phyloP scores from a whole-genome alignment of 805 yeast species.

The Lipomyces anomalus region DNA sequence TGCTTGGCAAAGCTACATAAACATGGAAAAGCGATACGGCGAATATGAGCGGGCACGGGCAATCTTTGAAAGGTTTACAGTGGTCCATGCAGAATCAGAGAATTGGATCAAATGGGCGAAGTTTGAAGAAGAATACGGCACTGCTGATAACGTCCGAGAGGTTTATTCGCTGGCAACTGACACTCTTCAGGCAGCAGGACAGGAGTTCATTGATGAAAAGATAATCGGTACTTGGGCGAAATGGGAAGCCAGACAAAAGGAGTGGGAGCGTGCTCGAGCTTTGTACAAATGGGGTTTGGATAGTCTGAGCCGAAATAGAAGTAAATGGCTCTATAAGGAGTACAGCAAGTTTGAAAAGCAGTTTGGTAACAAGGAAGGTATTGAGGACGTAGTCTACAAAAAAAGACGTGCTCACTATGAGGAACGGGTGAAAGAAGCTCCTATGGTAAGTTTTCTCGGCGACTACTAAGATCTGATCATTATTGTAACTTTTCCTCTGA shows the following conservation, averaged over 20 bases:
- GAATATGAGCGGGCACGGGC: constrained; percentile 53
- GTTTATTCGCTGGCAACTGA: constrained; percentile 68
- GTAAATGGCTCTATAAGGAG: constrained; percentile 38
- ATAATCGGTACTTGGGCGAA: constrained; percentile 53
- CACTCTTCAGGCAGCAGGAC: constrained; percentile 33
- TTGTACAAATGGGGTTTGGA: constrained; percentile 50
- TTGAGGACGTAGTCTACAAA: constrained; percentile 47
- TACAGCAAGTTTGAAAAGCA: constrained; percentile 59
- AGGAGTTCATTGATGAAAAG: constrained; percentile 34
- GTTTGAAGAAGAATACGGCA: constrained; percentile 56
- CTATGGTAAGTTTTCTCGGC: constrained; percentile 30
- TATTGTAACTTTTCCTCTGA: too few relatives aligned
- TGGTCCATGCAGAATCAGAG: constrained; percentile 45
- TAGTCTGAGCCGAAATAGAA: constrained; percentile 38
- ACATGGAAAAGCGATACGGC: constrained; percentile 64
- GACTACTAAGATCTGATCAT: too few relatives aligned
- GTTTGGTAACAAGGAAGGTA: constrained; percentile 50
- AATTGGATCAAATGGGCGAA: constrained; percentile 74
- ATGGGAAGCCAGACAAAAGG: constrained; percentile 61
- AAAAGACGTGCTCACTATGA: constrained; percentile 58
- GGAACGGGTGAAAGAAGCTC: constrained; percentile 40
- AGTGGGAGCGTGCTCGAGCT: constrained; percentile 57
- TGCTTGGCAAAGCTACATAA: constrained; percentile 72
- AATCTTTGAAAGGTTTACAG: constrained; percentile 53
- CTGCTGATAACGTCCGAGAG: constrained; percentile 46